phyloP scores from a whole-genome alignment of 164 flowering plant species.

The Protea cynaroides region DNA sequence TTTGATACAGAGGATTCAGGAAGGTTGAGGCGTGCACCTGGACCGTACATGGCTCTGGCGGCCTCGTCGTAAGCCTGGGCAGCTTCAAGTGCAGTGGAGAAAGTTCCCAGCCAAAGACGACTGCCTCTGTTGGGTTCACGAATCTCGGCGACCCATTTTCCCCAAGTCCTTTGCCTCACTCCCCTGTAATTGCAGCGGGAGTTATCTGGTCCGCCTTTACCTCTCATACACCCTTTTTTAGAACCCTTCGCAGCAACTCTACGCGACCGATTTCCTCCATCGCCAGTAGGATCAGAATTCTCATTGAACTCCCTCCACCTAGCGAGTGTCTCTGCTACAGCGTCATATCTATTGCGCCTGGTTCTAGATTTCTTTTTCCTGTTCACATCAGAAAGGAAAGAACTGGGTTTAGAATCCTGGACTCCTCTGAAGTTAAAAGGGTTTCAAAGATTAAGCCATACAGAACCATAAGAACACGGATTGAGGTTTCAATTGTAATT shows the following conservation, averaged over 20 bases:
- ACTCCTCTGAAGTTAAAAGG: no score
- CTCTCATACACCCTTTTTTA: constrained; percentile 84
- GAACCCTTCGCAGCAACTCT: constrained; percentile 74
- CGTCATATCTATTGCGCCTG: constrained; percentile 30
- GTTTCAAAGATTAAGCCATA: no score
- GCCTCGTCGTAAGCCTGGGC: constrained; percentile 61
- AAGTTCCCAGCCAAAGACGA: constrained; percentile 65
- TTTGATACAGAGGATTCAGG: constrained; percentile 13
- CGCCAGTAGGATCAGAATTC: constrained; percentile 15
- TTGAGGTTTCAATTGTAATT: no score
- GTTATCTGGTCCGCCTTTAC: constrained; percentile 85
- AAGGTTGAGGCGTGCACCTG: constrained; percentile 43
- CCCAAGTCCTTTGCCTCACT: constrained; percentile 88
- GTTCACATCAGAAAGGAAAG: background rate
- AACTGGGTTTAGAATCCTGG: background rate
- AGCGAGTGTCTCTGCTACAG: constrained; percentile 50
- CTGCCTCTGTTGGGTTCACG: constrained; percentile 54
- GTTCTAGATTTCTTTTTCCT: constrained; percentile 46
- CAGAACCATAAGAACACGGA: background rate
- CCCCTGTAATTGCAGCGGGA: constrained; percentile 56
- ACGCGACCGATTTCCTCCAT: constrained; percentile 18
- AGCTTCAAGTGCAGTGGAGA: constrained; percentile 44
- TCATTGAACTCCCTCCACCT: constrained; percentile 57
- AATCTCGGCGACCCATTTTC: constrained; percentile 86
- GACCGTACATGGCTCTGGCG: constrained; percentile 54